These are phyloP conservation scores for Fusarium heterosporum DNA, from an alignment of 2,329 filamentous ascomycete species.

Conservation along the genomic window DNA sequence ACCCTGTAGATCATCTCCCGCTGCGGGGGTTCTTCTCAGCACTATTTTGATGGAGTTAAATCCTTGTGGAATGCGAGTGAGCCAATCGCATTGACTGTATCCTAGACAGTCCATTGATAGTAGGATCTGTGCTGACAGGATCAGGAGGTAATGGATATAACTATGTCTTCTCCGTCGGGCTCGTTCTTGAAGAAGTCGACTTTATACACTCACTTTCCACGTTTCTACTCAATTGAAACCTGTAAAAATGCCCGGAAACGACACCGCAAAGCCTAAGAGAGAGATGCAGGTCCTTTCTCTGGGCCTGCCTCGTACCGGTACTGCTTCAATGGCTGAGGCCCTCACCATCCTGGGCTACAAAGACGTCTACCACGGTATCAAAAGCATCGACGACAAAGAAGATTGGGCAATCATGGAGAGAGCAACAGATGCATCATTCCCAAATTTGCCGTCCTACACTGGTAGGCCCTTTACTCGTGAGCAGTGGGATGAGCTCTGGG, in stretches of 20 bases:
- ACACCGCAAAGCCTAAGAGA: slow-evolving; percentile 15
- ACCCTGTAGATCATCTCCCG: not conserved
- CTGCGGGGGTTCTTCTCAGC: not conserved
- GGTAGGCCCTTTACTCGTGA: slow-evolving; percentile 44
- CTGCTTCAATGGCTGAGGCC: slow-evolving; percentile 51
- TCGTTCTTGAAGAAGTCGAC: no score
- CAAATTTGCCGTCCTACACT: slow-evolving; percentile 44
- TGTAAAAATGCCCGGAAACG: not conserved
- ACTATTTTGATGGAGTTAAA: not conserved
- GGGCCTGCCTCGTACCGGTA: slow-evolving; percentile 50
- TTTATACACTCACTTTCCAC: not conserved
- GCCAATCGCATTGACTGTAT: not conserved
- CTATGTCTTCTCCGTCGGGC: not conserved
- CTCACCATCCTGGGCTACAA: slow-evolving; percentile 50
- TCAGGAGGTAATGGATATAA: not conserved
- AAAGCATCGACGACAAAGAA: slow-evolving; percentile 38
- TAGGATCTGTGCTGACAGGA: no score
- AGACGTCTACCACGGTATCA: slow-evolving; percentile 49
- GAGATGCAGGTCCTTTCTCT: slow-evolving; percentile 49
- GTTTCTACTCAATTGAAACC: not conserved
- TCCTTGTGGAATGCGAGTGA: not conserved
- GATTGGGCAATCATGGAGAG: slow-evolving; percentile 46
- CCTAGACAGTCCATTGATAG: no score
- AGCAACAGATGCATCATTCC: slow-evolving; percentile 49
- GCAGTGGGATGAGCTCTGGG: slow-evolving; percentile 52